These are phyloP conservation scores for Wallacemonas sp. DNA, from an alignment of 208 protist genomes.

Conservation along the genomic window DNA sequence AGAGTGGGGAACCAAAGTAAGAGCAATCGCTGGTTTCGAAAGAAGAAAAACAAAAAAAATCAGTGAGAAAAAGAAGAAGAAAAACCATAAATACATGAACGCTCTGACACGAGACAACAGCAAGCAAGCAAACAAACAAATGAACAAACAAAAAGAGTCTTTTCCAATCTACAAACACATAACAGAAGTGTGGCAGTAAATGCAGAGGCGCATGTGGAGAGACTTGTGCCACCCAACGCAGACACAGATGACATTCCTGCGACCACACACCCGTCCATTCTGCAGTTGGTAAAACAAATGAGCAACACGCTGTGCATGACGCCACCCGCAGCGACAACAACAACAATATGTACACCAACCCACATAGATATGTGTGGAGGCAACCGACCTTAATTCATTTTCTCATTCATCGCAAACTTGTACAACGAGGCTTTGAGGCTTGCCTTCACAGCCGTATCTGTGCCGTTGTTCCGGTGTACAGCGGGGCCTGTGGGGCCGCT, in stretches of 20 bases:
- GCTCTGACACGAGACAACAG: background rate
- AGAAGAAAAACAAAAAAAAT: background rate
- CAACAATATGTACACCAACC: background rate
- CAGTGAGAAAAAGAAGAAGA: background rate
- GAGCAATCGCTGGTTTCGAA: constrained; percentile 8
- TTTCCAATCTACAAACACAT: too few species aligned
- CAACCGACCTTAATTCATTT: constrained; percentile 13
- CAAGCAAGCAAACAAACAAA: background rate
- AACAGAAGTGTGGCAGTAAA: constrained; percentile 4
- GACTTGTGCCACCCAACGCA: constrained; percentile 1
- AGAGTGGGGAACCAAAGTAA: constrained; percentile 1
- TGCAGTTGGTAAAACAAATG: background rate
- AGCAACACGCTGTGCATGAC: too few species aligned
- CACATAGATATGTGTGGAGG: too few species aligned
- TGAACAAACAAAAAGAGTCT: background rate
- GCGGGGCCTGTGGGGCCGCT: background rate
- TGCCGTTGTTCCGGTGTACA: constrained; percentile 15
- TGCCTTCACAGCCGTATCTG: constrained; percentile 29
- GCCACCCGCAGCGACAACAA: too few species aligned
- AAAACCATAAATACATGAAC: background rate
- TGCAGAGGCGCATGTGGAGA: background rate
- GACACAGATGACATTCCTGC: too few species aligned
- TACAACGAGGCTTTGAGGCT: constrained; percentile 11
- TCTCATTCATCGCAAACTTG: constrained; percentile 12
- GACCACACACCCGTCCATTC: too few species aligned